These are phyloP conservation scores for Corrigiola litoralis DNA, from an alignment of 179 eudicot species.

Conservation along the genomic window DNA sequence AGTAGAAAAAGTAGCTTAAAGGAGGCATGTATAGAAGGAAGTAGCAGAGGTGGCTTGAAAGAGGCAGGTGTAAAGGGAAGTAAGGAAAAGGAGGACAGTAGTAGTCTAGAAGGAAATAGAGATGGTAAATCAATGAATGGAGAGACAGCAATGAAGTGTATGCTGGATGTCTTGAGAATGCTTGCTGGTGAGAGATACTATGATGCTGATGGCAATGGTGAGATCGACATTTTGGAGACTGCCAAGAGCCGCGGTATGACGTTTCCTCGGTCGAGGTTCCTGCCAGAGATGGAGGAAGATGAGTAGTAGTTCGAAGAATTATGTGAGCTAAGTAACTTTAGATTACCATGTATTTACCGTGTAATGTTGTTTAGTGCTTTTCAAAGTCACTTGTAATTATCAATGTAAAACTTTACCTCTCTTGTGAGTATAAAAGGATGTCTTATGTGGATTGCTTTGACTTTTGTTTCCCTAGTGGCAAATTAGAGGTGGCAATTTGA, in stretches of 20 bases:
- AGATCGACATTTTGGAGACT: slow-evolving; percentile 25
- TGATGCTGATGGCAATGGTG: neutral
- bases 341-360: no score
- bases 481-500: neutral
- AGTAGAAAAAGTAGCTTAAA: no score
- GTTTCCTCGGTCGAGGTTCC: slow-evolving; percentile 22
- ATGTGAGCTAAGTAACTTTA: no score
- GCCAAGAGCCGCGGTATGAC: slow-evolving; percentile 26
- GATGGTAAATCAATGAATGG: neutral
- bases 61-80: neutral
- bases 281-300: neutral
- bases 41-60: no score
- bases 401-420: neutral
- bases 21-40: neutral
- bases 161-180: slow-evolving; percentile 18
- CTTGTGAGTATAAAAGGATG: slow-evolving; percentile 3
- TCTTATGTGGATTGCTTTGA: neutral
- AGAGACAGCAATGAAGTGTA: neutral
- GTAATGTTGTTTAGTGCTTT: no score
- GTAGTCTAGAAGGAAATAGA: neutral
- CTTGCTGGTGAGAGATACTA: neutral
- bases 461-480: neutral
- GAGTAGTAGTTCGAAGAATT: neutral
- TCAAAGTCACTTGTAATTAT: slow-evolving; percentile 3
- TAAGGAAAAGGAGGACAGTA: no score